phyloP scores from a whole-genome alignment of 352 stramenopile species.

The Pythium aphanidermatum region DNA sequence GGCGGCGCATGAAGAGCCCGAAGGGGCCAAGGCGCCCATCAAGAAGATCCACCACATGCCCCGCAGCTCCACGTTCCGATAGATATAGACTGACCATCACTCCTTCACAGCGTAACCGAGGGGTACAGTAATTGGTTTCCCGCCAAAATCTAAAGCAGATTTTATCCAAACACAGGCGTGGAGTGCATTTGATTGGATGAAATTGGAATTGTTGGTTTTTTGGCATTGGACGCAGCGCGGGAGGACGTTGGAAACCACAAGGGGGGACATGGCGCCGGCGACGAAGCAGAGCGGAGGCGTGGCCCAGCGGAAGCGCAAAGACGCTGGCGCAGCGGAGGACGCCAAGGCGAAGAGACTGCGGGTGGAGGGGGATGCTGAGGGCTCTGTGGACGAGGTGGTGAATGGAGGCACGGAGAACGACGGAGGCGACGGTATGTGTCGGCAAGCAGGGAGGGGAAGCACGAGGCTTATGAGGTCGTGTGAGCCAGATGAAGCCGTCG shows the following conservation, averaged over 20 bases:
- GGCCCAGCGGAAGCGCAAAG: conserved; percentile 9
- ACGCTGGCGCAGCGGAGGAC: neutral
- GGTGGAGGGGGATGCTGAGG: neutral
- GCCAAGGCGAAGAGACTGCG: no score
- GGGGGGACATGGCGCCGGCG: conserved; percentile 7
- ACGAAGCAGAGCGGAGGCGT: conserved; percentile 1
- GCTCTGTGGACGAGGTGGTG: neutral
- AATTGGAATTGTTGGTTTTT: conserved; percentile 16
- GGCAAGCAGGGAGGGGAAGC: no score
- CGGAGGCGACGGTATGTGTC: no score
- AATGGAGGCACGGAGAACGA: no score
- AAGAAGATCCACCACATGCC: conserved; percentile 85
- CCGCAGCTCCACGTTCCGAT: conserved; percentile 79
- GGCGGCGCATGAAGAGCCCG: conserved; percentile 19
- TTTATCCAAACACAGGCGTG: conserved; percentile 7
- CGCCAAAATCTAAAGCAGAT: conserved; percentile 15
- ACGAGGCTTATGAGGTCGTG: no score
- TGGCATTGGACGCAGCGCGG: neutral
- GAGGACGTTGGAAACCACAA: conserved; percentile 2
- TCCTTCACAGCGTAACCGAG: neutral
- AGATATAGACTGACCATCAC: conserved; percentile 20
- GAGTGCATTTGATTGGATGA: conserved; percentile 17
- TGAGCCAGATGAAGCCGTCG: no score
- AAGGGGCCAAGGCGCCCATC: conserved; percentile 28
- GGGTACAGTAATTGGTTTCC: conserved; percentile 8